Base-by-base conservation (phyloP, 139 green algal genomes). In the Mesostigma viride region DNA sequence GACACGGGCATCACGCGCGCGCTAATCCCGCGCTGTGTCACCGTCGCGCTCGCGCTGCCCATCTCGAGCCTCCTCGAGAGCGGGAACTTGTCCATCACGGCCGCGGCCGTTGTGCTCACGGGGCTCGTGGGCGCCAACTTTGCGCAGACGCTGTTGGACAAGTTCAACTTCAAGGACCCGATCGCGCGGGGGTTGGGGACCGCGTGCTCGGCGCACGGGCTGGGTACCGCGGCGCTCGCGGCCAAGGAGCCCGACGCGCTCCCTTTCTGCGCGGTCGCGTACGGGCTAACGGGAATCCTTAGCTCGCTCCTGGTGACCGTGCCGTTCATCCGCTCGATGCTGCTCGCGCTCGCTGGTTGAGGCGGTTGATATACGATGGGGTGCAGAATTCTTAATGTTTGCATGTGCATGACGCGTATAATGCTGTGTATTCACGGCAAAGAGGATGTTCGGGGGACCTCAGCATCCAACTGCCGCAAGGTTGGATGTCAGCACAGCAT, bases 21-120 rank as follows among this genome's bases (percentile, higher is more conserved):
- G 0, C 67, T 94, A 58, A 80, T 90, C 6, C 89, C 89, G 1
- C 76, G 89, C 34, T 84, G 70, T 14, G 85, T 94, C 24, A 95
- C 89, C 0, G 82, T 95, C 26, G 89, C 89, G 0, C 76, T 95
- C 53, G 89, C 89, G 1, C 75, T 95, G 62, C 89, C 90, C 31
- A 95, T 95, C 22, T 77, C 82, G 0, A 51, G 20, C 33, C 36
- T 67, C 1, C 31, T 78, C 14, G 17, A 65, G 67, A 34, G 35
- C 67, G 28, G 0, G 27, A 67, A 60, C 65, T 81, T 24, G 63
- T 85, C 69, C 44, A 84, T 96, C 70, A 89, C 83, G 1, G 90
- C 89, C 0, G 83, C 86, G 0, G 86, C 76, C 0, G 87, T 96
- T 34, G 78, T 90, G 31, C 74, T 94, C 51, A 89, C 84, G 75